Percentiles rank a stretch among this genome's conserved stretches.
phyloP scores from a whole-genome alignment of 768 basidiomycete genomes.

The Lepiota subincarnata region DNA sequence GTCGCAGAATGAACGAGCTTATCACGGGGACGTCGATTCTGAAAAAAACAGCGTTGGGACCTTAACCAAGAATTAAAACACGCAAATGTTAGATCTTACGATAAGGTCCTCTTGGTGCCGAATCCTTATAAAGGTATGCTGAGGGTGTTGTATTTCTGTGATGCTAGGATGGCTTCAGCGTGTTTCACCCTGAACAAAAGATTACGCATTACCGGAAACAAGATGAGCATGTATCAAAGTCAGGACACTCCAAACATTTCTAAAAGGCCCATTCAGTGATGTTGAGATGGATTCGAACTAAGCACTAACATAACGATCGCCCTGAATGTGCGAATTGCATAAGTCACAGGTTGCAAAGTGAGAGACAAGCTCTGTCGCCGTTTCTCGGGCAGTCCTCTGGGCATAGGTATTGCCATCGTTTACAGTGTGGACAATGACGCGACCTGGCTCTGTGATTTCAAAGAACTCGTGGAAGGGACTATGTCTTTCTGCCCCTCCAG shows the following conservation, averaged over 20 bases:
- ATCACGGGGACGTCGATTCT: slow-evolving; percentile 21
- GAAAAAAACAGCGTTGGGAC: background rate
- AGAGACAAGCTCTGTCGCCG: slow-evolving; percentile 21
- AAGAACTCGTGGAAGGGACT: slow-evolving; percentile 69
- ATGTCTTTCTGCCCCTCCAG: slow-evolving; percentile 48
- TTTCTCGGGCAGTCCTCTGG: slow-evolving; percentile 6
- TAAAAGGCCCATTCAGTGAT: slow-evolving; percentile 21
- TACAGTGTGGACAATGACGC: slow-evolving; percentile 61
- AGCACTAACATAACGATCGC: slow-evolving; percentile 64
- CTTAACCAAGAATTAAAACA: background rate
- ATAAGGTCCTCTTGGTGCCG: slow-evolving; percentile 49
- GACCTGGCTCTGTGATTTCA: slow-evolving; percentile 61
- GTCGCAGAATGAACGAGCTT: slow-evolving; percentile 45
- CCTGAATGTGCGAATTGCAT: slow-evolving; percentile 67
- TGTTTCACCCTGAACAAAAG: background rate
- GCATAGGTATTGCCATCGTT: slow-evolving; percentile 21
- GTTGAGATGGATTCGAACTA: background rate
- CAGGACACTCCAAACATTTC: slow-evolving; percentile 83
- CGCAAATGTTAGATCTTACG: slow-evolving; percentile 32
- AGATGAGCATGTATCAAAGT: slow-evolving; percentile 70
- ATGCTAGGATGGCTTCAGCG: slow-evolving; percentile 38
- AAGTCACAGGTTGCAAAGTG: slow-evolving; percentile 75
- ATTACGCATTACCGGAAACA: slow-evolving; percentile 55
- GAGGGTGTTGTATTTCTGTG: slow-evolving; percentile 68
- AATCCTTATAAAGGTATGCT: slow-evolving; percentile 69